Evolutionary conservation across 2,329 filamentous ascomycete genomes (phyloP), one percentile per base, ranked within the genome.

Genomic region (Aspergillus texensis): DNA sequence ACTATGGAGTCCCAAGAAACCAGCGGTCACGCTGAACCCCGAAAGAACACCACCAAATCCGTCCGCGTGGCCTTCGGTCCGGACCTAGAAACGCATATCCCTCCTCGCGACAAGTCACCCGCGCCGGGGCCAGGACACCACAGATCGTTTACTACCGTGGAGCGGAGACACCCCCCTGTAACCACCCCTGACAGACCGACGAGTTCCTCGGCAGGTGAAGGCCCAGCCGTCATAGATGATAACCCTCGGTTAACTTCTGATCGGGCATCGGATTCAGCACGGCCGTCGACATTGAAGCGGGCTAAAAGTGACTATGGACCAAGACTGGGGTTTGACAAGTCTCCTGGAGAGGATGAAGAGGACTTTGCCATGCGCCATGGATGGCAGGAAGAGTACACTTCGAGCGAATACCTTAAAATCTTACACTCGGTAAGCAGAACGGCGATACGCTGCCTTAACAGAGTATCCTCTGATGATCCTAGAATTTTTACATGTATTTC

Each of bases 401-500:
- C 91, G 6, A 91, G 93, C 70, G 93, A 97, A 74, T 94, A 96
- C 72, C 91, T 96, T 71, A 91, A 91, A 62, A 86, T 93, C 68
- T 84, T 97, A 67, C 92, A 91, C 58, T 93, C 90, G 75, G 91
- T 93, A 81, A 81, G 89, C 69, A 57, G 61, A 60, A 55, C 21
- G 11, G n/a, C 14, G 52, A 39, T 39, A 21, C 32, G n/a, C 24
- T 39, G 48, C 32, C 9, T 41, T 26, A 34, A 24, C 14, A 11
- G n/a, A 55, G 21, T 39, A 14, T 41, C 8, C 52, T 26, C 52
- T 55, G 34, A 55, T 55, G 32, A 16, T 6, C 11, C 61, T 78
- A 97, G 91, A 96, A 93, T 70, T 99, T 96, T 88, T 98, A 97
- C 83, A 98, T 98, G 94, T 99, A 99, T 80, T 99, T 92, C 79